These are phyloP conservation scores for Escovopsis sp. DNA, from an alignment of 2,329 filamentous ascomycete genomes.

Conservation along the genomic window DNA sequence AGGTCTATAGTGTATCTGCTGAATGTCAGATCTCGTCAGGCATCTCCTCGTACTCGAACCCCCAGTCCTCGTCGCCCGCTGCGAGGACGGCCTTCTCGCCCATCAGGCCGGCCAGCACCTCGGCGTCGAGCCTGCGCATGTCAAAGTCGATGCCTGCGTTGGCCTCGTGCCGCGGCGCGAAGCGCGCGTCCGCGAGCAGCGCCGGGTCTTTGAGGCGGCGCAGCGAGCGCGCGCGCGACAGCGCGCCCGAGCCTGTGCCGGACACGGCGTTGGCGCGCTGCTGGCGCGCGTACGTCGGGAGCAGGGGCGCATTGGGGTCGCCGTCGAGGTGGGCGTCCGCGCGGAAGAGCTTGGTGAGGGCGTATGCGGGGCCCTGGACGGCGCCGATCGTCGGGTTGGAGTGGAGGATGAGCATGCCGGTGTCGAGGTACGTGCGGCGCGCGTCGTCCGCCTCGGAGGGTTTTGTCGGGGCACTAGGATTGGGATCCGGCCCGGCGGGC, in stretches of 20 bases:
- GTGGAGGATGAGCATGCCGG: constrained; percentile 26
- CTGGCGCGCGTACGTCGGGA: constrained; percentile 25
- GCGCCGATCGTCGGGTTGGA: constrained; percentile 35
- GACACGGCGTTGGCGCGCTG: constrained; percentile 28
- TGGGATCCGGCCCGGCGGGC: constrained; percentile 5
- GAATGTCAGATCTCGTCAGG: background rate
- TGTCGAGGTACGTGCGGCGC: constrained; percentile 19
- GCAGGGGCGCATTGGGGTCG: constrained; percentile 28
- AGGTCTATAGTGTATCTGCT: background rate
- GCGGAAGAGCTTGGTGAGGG: constrained; percentile 29
- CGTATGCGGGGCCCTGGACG: constrained; percentile 40
- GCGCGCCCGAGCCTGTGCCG: constrained; percentile 11
- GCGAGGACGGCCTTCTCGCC: constrained; percentile 15
- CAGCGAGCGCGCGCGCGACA: constrained; percentile 10
- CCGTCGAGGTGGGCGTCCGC: constrained; percentile 32
- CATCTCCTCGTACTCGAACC: constrained; percentile 19
- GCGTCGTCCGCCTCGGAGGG: constrained; percentile 12
- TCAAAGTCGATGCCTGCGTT: constrained; percentile 19
- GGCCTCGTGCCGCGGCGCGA: constrained; percentile 8
- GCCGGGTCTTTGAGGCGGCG: constrained; percentile 12
- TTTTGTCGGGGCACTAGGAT: background rate
- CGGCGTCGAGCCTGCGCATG: constrained; percentile 7
- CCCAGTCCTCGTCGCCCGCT: constrained; percentile 19
- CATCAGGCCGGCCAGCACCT: constrained; percentile 8
- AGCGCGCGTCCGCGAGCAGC: constrained; percentile 3